Percentiles rank a stretch among this genome's conserved stretches.
phyloP scores from a whole-genome alignment of 2,329 filamentous ascomycete genomes.

The Hypoxylon sp. region DNA sequence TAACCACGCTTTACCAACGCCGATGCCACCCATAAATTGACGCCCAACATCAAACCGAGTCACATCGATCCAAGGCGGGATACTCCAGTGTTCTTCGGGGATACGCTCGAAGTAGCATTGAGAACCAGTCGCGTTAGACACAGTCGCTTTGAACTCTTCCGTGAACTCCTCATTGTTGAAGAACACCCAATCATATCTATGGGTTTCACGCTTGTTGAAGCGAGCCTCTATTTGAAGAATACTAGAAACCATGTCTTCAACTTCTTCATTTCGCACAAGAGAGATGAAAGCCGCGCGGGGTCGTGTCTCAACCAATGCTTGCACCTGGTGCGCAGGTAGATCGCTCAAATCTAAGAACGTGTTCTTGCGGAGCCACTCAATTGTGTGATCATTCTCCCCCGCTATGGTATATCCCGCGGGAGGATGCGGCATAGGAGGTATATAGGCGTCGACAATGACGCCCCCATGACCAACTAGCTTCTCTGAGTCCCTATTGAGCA shows the following conservation, averaged over 20 bases:
- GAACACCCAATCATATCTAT: conserved; percentile 91
- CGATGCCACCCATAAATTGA: conserved; percentile 72
- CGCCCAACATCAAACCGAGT: conserved; percentile 76
- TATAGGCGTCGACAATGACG: conserved; percentile 46
- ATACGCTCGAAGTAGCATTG: conserved; percentile 81
- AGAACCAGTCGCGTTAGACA: conserved; percentile 78
- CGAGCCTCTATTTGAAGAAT: conserved; percentile 81
- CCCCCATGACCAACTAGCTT: conserved; percentile 31
- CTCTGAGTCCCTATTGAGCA: conserved; percentile 41
- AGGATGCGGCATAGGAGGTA: conserved; percentile 48
- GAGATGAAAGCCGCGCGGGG: conserved; percentile 69
- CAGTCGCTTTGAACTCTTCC: conserved; percentile 80
- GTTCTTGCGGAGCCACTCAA: conserved; percentile 53
- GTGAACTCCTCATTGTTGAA: conserved; percentile 87
- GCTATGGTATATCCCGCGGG: conserved; percentile 25
- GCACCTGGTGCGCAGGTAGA: conserved; percentile 38
- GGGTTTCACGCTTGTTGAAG: conserved; percentile 79
- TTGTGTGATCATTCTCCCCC: conserved; percentile 29
- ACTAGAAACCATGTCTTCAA: conserved; percentile 75
- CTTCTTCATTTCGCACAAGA: conserved; percentile 80
- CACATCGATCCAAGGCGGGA: conserved; percentile 79
- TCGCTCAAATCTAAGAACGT: conserved; percentile 45
- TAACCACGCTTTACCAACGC: conserved; percentile 76
- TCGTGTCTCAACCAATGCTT: conserved; percentile 46
- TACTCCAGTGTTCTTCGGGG: conserved; percentile 81